Conservation (phyloP, 2,329 filamentous ascomycete genomes). For the Seiridium unicorne region DNA sequence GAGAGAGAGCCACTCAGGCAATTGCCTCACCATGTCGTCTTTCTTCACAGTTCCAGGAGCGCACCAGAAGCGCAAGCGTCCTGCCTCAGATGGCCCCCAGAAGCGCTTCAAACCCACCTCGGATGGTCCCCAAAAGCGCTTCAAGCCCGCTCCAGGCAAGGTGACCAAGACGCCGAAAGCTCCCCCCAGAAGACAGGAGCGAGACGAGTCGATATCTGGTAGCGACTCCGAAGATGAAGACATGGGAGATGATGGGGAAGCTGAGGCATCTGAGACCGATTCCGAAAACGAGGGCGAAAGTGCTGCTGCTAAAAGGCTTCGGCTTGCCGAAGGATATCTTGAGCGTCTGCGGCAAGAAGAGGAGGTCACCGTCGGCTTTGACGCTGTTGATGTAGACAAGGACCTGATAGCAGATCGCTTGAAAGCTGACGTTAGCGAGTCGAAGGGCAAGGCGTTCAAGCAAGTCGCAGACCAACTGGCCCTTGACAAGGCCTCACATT, state of each 20-base stretch:
- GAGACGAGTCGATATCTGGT: constrained; percentile 80
- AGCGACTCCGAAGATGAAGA: constrained; percentile 74
- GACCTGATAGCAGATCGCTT: constrained; percentile 89
- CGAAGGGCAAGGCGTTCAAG: constrained; percentile 85
- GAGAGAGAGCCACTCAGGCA: constrained; percentile 14
- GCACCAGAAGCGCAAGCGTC: constrained; percentile 86
- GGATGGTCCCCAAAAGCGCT: constrained; percentile 59
- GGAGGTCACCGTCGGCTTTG: constrained; percentile 77
- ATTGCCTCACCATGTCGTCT: constrained; percentile 69
- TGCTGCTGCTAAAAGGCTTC: constrained; percentile 80
- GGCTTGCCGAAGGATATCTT: constrained; percentile 88
- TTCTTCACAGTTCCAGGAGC: constrained; percentile 90
- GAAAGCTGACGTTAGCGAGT: constrained; percentile 88
- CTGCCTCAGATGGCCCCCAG: constrained; percentile 54
- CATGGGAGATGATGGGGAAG: constrained; percentile 42
- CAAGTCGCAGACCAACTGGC: constrained; percentile 72
- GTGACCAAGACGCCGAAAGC: constrained; percentile 31
- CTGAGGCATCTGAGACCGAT: constrained; percentile 46
- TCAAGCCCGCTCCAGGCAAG: constrained; percentile 40
- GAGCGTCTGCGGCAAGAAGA: constrained; percentile 84
- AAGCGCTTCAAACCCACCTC: constrained; percentile 52
- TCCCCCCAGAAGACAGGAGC: constrained; percentile 43
- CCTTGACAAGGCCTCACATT: constrained; percentile 65
- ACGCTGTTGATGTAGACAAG: constrained; percentile 89
- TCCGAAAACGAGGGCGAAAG: constrained; percentile 84